A percentile compares a stretch with the other conserved stretches of the same genome.
phyloP scores from a whole-genome alignment of 192 early-diverging fungal genomes.

The Podochytrium sp. region DNA sequence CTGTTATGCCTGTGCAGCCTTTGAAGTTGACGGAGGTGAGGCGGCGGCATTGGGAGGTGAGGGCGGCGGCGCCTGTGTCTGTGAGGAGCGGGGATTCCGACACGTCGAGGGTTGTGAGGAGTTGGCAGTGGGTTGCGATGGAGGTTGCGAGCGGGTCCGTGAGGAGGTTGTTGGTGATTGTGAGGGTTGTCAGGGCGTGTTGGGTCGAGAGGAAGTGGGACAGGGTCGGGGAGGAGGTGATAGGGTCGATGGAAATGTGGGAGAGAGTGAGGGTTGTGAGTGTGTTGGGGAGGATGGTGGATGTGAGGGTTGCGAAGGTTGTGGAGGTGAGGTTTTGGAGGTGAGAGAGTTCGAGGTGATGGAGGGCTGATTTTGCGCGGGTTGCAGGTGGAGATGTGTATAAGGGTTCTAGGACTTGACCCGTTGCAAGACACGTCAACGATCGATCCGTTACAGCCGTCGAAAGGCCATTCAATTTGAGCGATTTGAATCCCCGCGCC shows the following conservation, averaged over 20 bases:
- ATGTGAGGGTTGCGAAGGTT: background rate
- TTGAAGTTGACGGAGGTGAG: constrained; percentile 23
- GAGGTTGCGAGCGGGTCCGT: background rate
- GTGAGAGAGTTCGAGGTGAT: constrained; percentile 5
- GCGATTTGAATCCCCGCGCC: background rate
- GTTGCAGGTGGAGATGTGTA: background rate
- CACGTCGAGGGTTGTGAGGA: constrained; percentile 13
- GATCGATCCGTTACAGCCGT: constrained; percentile 7
- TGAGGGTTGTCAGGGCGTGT: background rate
- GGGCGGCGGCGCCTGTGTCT: background rate
- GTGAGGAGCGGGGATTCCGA: constrained; percentile 3
- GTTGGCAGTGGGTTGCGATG: constrained; percentile 1
- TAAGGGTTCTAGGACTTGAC: background rate
- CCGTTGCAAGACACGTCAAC: constrained; percentile 1
- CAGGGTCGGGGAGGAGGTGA: background rate
- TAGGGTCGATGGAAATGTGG: background rate
- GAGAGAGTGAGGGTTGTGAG: constrained; percentile 3
- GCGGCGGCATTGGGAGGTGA: constrained; percentile 5
- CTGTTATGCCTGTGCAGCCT: constrained; percentile 14
- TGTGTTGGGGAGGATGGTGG: background rate
- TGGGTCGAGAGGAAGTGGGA: background rate
- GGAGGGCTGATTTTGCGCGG: background rate
- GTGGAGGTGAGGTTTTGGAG: background rate
- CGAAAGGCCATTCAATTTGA: constrained; percentile 2
- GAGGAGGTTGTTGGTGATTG: background rate